Evolutionary conservation across 2,329 filamentous ascomycete genomes (phyloP), one percentile per base, ranked within the genome.

Genomic region (Acrocalymma vagum): DNA sequence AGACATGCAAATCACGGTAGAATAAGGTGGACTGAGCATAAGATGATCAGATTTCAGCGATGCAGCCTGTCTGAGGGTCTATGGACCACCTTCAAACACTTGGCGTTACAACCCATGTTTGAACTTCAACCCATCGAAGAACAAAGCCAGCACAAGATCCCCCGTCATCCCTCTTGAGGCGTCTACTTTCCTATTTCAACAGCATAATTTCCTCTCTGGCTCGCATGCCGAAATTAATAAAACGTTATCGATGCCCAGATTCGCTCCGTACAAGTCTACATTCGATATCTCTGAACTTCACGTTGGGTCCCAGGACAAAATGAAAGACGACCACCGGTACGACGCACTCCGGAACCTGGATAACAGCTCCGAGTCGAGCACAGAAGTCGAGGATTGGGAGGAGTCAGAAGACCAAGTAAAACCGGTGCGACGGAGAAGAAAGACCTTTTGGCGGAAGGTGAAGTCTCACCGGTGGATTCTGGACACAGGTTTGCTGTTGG

Each of bases 321-420:
- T 55, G 34, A 57, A 63, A 39, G 34, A 45, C 31, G 45, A 60
- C 14, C 51, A 51, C 17, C 44, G 37, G 20, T 67, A 67, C 44
- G 45, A 62, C 20, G 45, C 51, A 20, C 43, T 66, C 24, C 51
- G 43, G 9, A 56, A 60, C 23, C 21, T 42, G 2, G 54, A 58
- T 20, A 33, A 45, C 9, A 42, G 53, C 9, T 57, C 51, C 7
- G 61, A 63, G 17, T 61, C 63, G 2, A 62, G 51, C 38, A 64
- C 62, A 2, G 64, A 65, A 34, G 45, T 60, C 8, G 63, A 55
- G 18, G 55, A 61, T 6, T 59, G 53, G 54, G 56, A 62, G 4
- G 17, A 29, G 3, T 38, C 42, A 14, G 49, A 56, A 20, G 31
- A 33, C 9, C 42, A 40, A 10, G 9, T 23, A 1, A 49, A 38